Base-by-base conservation (phyloP, 768 basidiomycete genomes). In the Rubroboletus satanas region DNA sequence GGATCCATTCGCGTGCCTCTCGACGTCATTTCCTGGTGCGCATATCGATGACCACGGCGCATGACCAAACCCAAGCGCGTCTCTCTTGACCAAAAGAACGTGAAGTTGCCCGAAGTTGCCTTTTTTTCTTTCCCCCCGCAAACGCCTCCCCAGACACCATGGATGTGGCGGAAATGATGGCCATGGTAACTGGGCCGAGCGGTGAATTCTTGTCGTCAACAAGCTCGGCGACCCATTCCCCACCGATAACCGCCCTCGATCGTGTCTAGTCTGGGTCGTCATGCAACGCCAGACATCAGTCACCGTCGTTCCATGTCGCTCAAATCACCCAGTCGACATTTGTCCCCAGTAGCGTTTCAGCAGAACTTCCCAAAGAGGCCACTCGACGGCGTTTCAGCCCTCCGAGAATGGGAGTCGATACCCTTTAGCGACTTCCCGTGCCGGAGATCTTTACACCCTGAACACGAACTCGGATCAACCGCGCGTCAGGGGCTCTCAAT, bases 211-310 rank as follows among this genome's bases (percentile, higher is more conserved):
- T 11, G 54, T 56, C 45, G 28, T 11, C 45, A 41, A 12, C 54
- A 41, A 17, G 7, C n/a, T 12, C n/a, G 5, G 23, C 17, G 3
- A 26, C 26, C 26, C 26, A 26, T 26, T 26, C 29, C 41, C 6
- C 38, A 12, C 48, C 60, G 60, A 62, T 62, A 38, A 5, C 56
- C 31, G 57, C 61, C 64, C 55, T 18, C 49, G 58, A 66, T 66
- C 62, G 57, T 15, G 23, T 37, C 12, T 36, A n/a, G 18, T 15
- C 2, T 7, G 7, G 55, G 62, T 65, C 60, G 62, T 49, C 12
- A 62, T 53, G 61, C 61, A 62, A 62, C 61, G 12, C 21, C 37
- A 10, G 17, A 21, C 38, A n/a, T 37, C 42, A 42, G 23, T 57
- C 55, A 26, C 41, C 56, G 45, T 45, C 18, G 41, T 32, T 10